A percentile compares a stretch with the other conserved stretches of the same genome.
These are phyloP conservation scores for Pleodorina starrii DNA, from an alignment of 139 green algal species.

Conservation along the genomic window DNA sequence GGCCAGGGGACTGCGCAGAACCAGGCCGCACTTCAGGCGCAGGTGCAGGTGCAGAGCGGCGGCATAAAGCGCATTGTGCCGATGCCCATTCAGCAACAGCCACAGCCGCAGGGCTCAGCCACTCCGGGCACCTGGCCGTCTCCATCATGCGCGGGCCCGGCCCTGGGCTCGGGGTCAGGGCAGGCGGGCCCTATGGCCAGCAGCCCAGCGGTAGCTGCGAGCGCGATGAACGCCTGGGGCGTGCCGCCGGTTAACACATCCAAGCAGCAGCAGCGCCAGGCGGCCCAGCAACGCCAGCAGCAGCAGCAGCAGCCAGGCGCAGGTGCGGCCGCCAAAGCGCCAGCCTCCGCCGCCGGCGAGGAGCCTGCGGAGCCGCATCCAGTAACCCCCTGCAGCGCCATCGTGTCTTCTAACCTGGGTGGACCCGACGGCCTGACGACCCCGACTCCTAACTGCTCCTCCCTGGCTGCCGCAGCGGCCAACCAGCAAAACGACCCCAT, in stretches of 20 bases:
- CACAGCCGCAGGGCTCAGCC: background rate
- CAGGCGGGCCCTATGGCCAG: background rate
- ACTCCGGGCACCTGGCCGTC: background rate
- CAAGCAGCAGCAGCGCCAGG: slow-evolving; percentile 10
- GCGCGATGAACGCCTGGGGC: slow-evolving; percentile 1
- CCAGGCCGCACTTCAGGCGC: no score
- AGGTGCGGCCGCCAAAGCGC: background rate
- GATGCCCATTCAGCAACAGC: background rate
- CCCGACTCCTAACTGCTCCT: background rate
- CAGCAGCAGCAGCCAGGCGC: background rate
- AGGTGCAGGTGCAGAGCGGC: background rate
- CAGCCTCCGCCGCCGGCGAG: background rate
- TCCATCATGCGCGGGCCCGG: background rate
- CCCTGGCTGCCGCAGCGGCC: background rate
- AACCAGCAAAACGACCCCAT: background rate
- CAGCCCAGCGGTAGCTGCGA: background rate
- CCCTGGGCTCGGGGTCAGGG: background rate
- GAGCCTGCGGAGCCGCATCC: background rate
- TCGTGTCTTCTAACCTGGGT: background rate
- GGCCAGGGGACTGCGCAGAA: no score
- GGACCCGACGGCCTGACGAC: background rate
- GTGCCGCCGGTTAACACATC: background rate
- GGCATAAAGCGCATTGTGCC: slow-evolving; percentile 18
- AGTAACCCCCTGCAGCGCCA: background rate
- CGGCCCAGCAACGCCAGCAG: background rate